Evolutionary conservation across 192 early-diverging fungal species (phyloP).

Genomic region (Linnemannia elongata): DNA sequence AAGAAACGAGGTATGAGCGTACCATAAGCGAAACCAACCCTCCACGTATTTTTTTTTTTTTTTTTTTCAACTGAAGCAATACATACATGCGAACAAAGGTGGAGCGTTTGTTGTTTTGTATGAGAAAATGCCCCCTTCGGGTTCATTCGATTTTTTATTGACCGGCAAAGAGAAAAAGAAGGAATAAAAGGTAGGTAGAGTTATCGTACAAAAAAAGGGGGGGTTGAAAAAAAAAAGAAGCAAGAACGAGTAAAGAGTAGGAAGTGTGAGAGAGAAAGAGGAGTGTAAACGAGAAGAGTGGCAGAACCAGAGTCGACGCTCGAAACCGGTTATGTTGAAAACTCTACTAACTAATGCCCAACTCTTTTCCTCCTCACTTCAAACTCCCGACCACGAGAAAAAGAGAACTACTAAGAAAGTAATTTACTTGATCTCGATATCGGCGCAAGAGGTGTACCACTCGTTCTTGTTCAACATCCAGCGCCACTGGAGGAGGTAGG

Average conservation of each 20-base stretch:
- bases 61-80: too few species aligned
- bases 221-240: background rate
- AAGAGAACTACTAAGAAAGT: background rate
- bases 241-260: background rate
- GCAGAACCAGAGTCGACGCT: background rate
- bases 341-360: background rate
- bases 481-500: constrained; percentile 53
- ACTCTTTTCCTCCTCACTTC: background rate
- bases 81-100: too few species aligned
- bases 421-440: constrained; percentile 8
- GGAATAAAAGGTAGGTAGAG: background rate
- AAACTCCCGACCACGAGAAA: background rate
- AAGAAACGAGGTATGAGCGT: too few species aligned
- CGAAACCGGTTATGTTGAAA: background rate
- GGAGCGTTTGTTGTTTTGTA: background rate
- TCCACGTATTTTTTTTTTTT: too few species aligned
- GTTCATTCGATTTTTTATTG: background rate
- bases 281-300: too few species aligned
- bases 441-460: constrained; percentile 55
- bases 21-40: too few species aligned
- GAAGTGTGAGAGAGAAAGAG: background rate
- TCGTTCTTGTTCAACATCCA: constrained; percentile 56
- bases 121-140: background rate
- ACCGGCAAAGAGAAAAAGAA: background rate
- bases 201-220: background rate